Percentiles rank a stretch among this genome's conserved stretches.
Conservation (phyloP, 805 yeast genomes). For the Candida piceae region DNA sequence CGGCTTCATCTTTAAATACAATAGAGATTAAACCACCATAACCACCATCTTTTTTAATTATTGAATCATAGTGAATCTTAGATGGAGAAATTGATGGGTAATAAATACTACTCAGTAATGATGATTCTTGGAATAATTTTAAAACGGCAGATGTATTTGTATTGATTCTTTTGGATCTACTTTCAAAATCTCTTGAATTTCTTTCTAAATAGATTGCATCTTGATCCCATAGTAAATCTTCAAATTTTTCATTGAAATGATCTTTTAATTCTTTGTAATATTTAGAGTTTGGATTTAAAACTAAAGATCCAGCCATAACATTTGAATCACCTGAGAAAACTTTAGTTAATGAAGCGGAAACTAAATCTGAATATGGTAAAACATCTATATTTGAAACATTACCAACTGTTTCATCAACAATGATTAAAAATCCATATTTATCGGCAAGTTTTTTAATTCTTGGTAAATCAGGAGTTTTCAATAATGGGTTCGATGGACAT, state of each 20-base stretch:
- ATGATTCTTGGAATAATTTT: slow-evolving; percentile 42
- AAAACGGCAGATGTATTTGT: slow-evolving; percentile 51
- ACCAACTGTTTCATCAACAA: slow-evolving; percentile 93
- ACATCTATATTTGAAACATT: slow-evolving; percentile 82
- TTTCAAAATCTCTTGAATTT: slow-evolving; percentile 83
- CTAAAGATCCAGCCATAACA: slow-evolving; percentile 90
- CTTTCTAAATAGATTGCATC: slow-evolving; percentile 90
- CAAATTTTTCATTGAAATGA: slow-evolving; percentile 49
- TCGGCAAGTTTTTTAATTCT: slow-evolving; percentile 63
- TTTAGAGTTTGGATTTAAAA: slow-evolving; percentile 63
- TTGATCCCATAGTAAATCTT: slow-evolving; percentile 85
- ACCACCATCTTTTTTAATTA: slow-evolving; percentile 69
- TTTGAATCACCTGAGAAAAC: slow-evolving; percentile 92
- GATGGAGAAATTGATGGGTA: slow-evolving; percentile 64
- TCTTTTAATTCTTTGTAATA: slow-evolving; percentile 45
- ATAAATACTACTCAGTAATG: slow-evolving; percentile 57
- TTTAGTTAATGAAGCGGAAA: slow-evolving; percentile 83
- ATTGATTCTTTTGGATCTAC: slow-evolving; percentile 55
- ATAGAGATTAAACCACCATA: slow-evolving; percentile 85
- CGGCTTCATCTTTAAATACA: slow-evolving; percentile 56
- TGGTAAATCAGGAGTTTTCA: slow-evolving; percentile 74
- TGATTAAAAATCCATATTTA: slow-evolving; percentile 68
- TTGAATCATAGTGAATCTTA: slow-evolving; percentile 60
- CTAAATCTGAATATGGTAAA: slow-evolving; percentile 78
- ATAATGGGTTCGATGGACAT: slow-evolving; percentile 91